Percentiles rank a stretch among this genome's conserved stretches.
Evolutionary conservation across 208 protist genomes (phyloP).

Genomic region (Crithidia expoeki): DNA sequence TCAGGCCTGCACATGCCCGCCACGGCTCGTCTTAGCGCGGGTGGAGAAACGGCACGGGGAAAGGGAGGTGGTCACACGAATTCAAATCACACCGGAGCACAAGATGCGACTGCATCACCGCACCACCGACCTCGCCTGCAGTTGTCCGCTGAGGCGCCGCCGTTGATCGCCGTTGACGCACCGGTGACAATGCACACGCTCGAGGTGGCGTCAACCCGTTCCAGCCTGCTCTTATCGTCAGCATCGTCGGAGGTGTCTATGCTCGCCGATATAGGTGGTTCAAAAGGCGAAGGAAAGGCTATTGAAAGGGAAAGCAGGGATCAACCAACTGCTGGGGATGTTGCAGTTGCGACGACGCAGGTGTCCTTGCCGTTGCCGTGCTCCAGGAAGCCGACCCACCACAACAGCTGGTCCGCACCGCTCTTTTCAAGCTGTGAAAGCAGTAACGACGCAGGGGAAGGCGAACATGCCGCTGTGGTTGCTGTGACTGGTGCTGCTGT

Average conservation of each 20-base stretch:
- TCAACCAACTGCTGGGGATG: not conserved
- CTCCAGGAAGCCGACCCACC: too few relatives aligned
- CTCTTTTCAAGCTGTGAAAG: too few relatives aligned
- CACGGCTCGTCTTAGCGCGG: not conserved
- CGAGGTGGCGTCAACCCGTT: constrained; percentile 22
- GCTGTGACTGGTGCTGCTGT: too few relatives aligned
- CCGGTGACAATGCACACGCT: constrained; percentile 6
- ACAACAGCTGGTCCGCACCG: too few relatives aligned
- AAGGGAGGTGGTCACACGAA: not conserved
- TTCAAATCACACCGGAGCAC: not conserved
- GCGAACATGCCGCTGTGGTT: too few relatives aligned
- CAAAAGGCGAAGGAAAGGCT: too few relatives aligned
- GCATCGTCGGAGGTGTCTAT: too few relatives aligned
- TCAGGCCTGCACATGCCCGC: not conserved
- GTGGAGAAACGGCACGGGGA: not conserved
- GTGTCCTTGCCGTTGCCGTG: not conserved
- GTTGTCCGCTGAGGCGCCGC: not conserved
- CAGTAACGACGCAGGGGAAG: too few relatives aligned
- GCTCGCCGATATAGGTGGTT: too few relatives aligned
- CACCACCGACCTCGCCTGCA: constrained; percentile 9
- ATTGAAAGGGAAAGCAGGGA: not conserved
- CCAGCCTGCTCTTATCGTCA: constrained; percentile 4
- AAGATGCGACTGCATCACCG: not conserved
- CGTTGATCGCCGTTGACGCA: constrained; percentile 14
- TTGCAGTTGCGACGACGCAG: not conserved